A percentile compares a stretch with the other conserved stretches of the same genome.
phyloP scores from a whole-genome alignment of 805 yeast genomes.

The Wickerhamiella kazuoi region DNA sequence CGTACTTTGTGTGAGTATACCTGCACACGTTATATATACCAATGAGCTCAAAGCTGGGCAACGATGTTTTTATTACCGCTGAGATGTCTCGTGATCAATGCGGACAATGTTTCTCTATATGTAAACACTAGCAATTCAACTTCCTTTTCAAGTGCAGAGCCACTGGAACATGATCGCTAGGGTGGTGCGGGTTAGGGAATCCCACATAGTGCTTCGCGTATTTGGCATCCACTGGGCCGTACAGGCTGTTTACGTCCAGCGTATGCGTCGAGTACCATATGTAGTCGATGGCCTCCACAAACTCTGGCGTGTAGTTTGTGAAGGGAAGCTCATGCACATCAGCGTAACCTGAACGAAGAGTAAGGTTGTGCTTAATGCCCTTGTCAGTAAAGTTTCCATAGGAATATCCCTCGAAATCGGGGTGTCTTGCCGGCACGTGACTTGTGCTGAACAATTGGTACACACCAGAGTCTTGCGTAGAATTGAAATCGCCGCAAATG shows the following conservation, averaged over 20 bases:
- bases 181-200: conserved; percentile 82
- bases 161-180: conserved; percentile 88
- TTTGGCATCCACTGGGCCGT: conserved; percentile 68
- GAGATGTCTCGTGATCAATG: too few species aligned
- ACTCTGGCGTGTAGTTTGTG: conserved; percentile 85
- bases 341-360: conserved; percentile 71
- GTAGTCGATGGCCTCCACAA: conserved; percentile 86
- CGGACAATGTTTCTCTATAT: background rate
- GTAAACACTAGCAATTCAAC: background rate
- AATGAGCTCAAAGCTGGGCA: too few species aligned
- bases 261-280: conserved; percentile 80
- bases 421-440: conserved; percentile 47
- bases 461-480: conserved; percentile 74
- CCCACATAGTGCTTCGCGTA: conserved; percentile 70
- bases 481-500: conserved; percentile 92
- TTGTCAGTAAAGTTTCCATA: conserved; percentile 83
- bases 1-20: conserved; percentile 7
- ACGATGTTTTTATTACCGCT: too few species aligned
- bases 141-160: conserved; percentile 29
- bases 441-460: conserved; percentile 79
- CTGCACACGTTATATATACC: too few species aligned
- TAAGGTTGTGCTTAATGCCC: conserved; percentile 68
- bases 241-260: conserved; percentile 67
- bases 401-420: conserved; percentile 68
- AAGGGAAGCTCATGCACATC: conserved; percentile 79